Percentiles rank a stretch among this genome's conserved stretches.
phyloP scores from a whole-genome alignment of 2,329 filamentous ascomycete species.

The Beauveria asiatica region DNA sequence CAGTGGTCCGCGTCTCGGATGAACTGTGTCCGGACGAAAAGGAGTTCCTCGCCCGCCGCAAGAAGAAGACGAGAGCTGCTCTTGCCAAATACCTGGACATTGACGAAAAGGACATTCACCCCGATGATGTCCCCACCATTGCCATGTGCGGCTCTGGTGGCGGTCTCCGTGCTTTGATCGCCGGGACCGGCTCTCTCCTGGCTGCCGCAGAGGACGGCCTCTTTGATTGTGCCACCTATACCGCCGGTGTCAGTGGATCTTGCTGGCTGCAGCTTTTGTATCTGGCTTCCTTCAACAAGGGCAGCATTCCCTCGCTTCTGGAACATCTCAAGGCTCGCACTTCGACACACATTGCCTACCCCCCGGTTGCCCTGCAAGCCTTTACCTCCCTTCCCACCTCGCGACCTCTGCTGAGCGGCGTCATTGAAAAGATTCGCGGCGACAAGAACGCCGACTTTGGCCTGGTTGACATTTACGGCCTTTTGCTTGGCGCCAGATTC shows the following conservation, averaged over 20 bases:
- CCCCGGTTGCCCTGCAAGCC: slow-evolving; percentile 70
- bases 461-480: slow-evolving; percentile 85
- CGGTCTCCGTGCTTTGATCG: slow-evolving; percentile 80
- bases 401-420: slow-evolving; percentile 77
- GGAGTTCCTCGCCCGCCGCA: slow-evolving; percentile 61
- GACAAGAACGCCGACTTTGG: slow-evolving; percentile 66
- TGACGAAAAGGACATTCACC: slow-evolving; percentile 72
- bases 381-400: slow-evolving; percentile 87
- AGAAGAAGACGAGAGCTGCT: slow-evolving; percentile 58
- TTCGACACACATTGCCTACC: slow-evolving; percentile 85
- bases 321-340: slow-evolving; percentile 81
- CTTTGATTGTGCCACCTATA: slow-evolving; percentile 92
- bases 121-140: slow-evolving; percentile 86
- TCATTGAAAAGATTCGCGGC: slow-evolving; percentile 87
- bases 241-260: slow-evolving; percentile 87
- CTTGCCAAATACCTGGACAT: slow-evolving; percentile 77
- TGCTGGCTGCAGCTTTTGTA: slow-evolving; percentile 92
- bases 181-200: slow-evolving; percentile 78
- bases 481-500: slow-evolving; percentile 74
- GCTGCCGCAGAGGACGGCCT: slow-evolving; percentile 79
- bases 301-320: slow-evolving; percentile 60
- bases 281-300: slow-evolving; percentile 60
- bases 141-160: slow-evolving; percentile 93
- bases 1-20: slow-evolving; percentile 70
- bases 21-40: slow-evolving; percentile 79